These are phyloP conservation scores for Yarrowia sp. DNA, from an alignment of 805 yeast genomes.

Conservation along the genomic window DNA sequence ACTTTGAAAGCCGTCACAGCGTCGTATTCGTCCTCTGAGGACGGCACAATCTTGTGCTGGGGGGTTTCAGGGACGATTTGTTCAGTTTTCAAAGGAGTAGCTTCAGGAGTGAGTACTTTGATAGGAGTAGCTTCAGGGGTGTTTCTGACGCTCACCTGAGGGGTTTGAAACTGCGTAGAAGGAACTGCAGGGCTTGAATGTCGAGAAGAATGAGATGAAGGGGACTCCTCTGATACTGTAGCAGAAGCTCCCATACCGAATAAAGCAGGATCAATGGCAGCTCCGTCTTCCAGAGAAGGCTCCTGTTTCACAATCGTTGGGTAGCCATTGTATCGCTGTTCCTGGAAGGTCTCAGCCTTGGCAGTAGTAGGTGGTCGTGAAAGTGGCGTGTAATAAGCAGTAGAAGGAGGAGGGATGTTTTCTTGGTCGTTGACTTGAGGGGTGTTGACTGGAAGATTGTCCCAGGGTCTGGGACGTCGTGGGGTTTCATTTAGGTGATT, in stretches of 20 bases:
- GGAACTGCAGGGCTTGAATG: background rate
- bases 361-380: background rate
- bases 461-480: background rate
- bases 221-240: background rate
- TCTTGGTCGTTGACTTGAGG: constrained; percentile 10
- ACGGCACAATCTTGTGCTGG: background rate
- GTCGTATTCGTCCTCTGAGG: background rate
- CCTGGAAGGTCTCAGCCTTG: background rate
- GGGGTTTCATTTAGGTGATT: background rate
- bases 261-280: constrained; percentile 8
- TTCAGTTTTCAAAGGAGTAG: background rate
- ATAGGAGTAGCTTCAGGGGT: constrained; percentile 2
- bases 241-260: background rate
- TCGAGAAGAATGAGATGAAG: background rate
- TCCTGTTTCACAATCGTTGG: background rate
- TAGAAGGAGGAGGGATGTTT: background rate
- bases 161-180: background rate
- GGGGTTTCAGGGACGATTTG: background rate
- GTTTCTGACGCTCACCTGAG: background rate
- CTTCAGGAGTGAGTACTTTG: background rate
- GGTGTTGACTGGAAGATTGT: background rate
- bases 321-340: background rate
- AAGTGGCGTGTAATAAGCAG: background rate
- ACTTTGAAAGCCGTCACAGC: background rate
- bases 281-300: background rate